These are phyloP conservation scores for Daldinia caldariorum DNA, from an alignment of 495 filamentous ascomycete genomes.

Conservation along the genomic window DNA sequence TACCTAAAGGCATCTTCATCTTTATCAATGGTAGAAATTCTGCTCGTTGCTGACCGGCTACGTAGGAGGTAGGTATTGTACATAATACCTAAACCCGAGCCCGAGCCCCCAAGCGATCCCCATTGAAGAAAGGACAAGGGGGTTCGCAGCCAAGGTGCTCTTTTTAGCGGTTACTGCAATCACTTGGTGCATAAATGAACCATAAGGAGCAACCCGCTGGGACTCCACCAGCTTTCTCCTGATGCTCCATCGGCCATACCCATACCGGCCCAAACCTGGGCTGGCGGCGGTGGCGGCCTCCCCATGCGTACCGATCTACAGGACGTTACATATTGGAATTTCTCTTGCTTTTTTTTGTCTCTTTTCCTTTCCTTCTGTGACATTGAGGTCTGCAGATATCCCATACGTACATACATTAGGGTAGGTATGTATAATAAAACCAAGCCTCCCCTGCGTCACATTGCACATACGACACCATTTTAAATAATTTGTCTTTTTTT, in stretches of 20 bases:
- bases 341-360: constrained; percentile 37
- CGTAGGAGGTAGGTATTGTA: background rate
- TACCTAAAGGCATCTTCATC: too few species aligned
- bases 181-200: constrained; percentile 45
- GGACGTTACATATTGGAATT: constrained; percentile 31
- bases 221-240: constrained; percentile 42
- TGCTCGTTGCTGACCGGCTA: background rate
- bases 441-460: constrained; percentile 48
- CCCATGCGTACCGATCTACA: constrained; percentile 43
- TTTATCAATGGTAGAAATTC: background rate
- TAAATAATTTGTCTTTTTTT: constrained; percentile 19
- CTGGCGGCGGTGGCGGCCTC: constrained; percentile 39
- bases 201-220: constrained; percentile 43
- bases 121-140: constrained; percentile 33
- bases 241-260: constrained; percentile 33
- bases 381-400: constrained; percentile 37
- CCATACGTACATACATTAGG: constrained; percentile 33
- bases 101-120: constrained; percentile 35
- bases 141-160: constrained; percentile 29
- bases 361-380: constrained; percentile 6
- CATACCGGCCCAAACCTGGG: constrained; percentile 19
- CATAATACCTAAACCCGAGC: constrained; percentile 16
- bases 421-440: constrained; percentile 27
- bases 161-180: constrained; percentile 45
- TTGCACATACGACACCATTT: constrained; percentile 43